Conservation (phyloP, 177 flowering plant genomes). For the Vitis hybrid region DNA sequence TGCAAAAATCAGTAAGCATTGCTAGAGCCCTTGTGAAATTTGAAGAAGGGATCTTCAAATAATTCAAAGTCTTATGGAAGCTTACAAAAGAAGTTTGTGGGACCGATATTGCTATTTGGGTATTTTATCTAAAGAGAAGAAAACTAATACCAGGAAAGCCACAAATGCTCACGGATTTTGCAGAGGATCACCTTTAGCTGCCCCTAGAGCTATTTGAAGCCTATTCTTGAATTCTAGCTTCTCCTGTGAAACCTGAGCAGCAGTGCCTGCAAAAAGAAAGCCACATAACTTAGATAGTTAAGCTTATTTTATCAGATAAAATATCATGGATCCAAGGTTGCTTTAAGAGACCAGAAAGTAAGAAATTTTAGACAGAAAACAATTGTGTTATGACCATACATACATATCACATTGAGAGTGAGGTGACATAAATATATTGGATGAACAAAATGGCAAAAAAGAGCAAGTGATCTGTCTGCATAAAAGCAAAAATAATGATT, state of each 20-base stretch:
- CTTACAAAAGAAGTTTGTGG: constrained; percentile 17
- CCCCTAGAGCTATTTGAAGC: constrained; percentile 83
- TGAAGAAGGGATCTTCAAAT: not conserved
- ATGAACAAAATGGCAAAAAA: no score
- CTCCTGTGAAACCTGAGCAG: constrained; percentile 51
- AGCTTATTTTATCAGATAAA: not conserved
- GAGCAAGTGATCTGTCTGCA: not conserved
- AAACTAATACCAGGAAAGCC: constrained; percentile 66
- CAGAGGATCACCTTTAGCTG: constrained; percentile 98
- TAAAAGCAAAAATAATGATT: not conserved
- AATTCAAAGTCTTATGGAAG: constrained; percentile 10
- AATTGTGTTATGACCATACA: not conserved
- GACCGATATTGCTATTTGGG: constrained; percentile 15
- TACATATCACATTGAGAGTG: not conserved
- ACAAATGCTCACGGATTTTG: constrained; percentile 85
- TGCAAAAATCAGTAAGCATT: constrained; percentile 8
- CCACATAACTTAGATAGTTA: constrained; percentile 7
- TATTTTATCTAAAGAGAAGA: constrained; percentile 26
- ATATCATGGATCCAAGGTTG: not conserved
- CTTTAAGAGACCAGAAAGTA: not conserved
- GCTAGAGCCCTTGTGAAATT: constrained; percentile 3
- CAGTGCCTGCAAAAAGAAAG: constrained; percentile 45
- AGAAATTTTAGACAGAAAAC: no score
- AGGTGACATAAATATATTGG: not conserved
- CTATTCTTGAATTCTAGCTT: constrained; percentile 89